Percentiles rank a stretch among this genome's conserved stretches.
phyloP scores from a whole-genome alignment of 331 rosid genomes.

The Stylosanthes scabra region DNA sequence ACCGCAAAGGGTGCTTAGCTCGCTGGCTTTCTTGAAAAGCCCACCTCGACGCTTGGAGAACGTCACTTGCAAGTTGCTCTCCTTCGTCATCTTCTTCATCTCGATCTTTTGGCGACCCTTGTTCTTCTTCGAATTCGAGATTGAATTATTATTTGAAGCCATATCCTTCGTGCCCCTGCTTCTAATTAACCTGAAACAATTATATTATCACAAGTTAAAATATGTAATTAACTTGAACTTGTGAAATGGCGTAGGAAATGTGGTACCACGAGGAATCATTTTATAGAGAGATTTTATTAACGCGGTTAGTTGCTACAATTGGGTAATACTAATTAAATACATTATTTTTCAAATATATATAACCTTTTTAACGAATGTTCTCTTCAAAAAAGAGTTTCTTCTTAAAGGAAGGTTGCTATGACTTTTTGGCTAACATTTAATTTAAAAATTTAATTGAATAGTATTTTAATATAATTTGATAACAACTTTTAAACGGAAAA shows the following conservation, averaged over 20 bases:
- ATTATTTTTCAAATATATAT: background rate
- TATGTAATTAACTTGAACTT: background rate
- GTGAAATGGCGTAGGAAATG: background rate
- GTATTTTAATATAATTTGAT: background rate
- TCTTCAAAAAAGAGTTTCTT: too few species aligned
- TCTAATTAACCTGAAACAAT: background rate
- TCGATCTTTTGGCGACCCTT: conserved; percentile 37
- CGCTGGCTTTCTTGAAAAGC: conserved; percentile 35
- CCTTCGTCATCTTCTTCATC: conserved; percentile 33
- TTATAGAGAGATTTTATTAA: background rate
- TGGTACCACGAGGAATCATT: background rate
- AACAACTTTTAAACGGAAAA: too few species aligned
- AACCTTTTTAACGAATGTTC: too few species aligned
- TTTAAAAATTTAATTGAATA: background rate
- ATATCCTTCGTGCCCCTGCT: too few species aligned
- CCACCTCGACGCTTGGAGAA: conserved; percentile 36
- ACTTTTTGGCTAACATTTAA: background rate
- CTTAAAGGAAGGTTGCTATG: background rate
- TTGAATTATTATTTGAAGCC: background rate
- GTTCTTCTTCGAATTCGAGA: background rate
- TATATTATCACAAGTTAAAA: background rate
- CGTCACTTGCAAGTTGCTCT: conserved; percentile 33
- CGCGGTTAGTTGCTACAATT: background rate
- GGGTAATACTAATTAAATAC: background rate
- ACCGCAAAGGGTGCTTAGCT: conserved; percentile 34